Conservation (phyloP, 345 rosid species). For the Eucalyptus fibrosa region DNA sequence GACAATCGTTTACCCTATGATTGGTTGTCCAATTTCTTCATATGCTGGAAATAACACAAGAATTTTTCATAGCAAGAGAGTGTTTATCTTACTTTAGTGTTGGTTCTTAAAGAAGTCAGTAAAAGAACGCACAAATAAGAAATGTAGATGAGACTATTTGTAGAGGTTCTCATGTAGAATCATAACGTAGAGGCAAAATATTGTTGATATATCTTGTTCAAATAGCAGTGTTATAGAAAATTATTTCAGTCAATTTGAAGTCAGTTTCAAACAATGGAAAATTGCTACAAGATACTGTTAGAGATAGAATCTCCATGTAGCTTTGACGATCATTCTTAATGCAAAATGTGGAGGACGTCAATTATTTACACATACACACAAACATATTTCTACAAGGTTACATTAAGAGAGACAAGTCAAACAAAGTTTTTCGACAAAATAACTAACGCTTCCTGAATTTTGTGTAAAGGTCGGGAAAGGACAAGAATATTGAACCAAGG, state of each 20-base stretch:
- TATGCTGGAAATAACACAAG: neutral
- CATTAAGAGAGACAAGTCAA: too few species aligned
- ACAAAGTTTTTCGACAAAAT: neutral
- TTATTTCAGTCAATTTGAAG: neutral
- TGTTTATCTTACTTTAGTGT: neutral
- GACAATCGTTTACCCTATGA: neutral
- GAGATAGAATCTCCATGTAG: neutral
- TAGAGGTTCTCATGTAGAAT: neutral
- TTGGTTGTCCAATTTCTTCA: neutral
- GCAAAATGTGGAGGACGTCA: neutral
- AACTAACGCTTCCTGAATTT: neutral
- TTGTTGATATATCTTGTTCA: too few species aligned
- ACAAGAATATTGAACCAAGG: neutral
- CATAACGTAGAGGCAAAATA: neutral
- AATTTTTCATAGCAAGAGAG: neutral
- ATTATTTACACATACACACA: neutral
- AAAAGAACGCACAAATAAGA: neutral
- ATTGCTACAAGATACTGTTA: neutral
- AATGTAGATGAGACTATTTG: neutral
- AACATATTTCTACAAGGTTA: neutral
- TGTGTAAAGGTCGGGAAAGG: neutral
- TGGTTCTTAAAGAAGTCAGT: neutral
- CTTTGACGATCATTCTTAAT: neutral
- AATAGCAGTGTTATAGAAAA: neutral
- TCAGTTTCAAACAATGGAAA: neutral